These are phyloP conservation scores for Candida parachauliodes DNA, from an alignment of 805 yeast species.

Conservation along the genomic window DNA sequence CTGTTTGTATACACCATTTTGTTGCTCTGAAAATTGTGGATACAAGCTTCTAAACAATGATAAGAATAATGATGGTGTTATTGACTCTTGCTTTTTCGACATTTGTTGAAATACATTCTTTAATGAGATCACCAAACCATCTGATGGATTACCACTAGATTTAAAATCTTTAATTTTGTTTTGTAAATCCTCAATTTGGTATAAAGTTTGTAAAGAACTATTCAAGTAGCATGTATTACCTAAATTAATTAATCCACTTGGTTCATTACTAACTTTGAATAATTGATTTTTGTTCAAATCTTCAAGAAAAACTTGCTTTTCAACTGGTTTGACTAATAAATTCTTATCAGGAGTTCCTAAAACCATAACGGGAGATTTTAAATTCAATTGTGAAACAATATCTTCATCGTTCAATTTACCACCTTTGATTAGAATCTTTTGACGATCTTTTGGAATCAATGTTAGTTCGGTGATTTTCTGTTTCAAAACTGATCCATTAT, in stretches of 20 bases:
- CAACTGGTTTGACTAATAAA: conserved; percentile 49
- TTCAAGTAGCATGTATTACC: conserved; percentile 81
- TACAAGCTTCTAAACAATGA: conserved; percentile 59
- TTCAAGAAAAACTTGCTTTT: conserved; percentile 59
- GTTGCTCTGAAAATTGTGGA: conserved; percentile 89
- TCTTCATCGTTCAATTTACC: conserved; percentile 79
- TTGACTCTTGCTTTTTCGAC: conserved; percentile 42
- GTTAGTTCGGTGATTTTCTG: conserved; percentile 68
- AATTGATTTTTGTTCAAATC: conserved; percentile 53
- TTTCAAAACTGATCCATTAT: conserved; percentile 63
- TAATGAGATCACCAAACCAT: conserved; percentile 28
- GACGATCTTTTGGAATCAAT: conserved; percentile 82
- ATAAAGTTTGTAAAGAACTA: conserved; percentile 60
- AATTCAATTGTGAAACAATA: conserved; percentile 45
- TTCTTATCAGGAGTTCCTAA: conserved; percentile 83
- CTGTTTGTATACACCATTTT: conserved; percentile 76
- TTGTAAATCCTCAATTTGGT: conserved; percentile 41
- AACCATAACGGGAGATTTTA: conserved; percentile 79
- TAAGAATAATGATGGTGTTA: conserved; percentile 68
- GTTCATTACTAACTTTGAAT: conserved; percentile 40
- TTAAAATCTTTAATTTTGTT: conserved; percentile 22
- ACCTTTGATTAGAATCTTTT: conserved; percentile 84
- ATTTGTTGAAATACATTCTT: conserved; percentile 45
- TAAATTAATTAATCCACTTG: conserved; percentile 64
- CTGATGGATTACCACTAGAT: conserved; percentile 7